These are phyloP conservation scores for Tetradesmus obliquus DNA, from an alignment of 139 green algal species.

Conservation along the genomic window DNA sequence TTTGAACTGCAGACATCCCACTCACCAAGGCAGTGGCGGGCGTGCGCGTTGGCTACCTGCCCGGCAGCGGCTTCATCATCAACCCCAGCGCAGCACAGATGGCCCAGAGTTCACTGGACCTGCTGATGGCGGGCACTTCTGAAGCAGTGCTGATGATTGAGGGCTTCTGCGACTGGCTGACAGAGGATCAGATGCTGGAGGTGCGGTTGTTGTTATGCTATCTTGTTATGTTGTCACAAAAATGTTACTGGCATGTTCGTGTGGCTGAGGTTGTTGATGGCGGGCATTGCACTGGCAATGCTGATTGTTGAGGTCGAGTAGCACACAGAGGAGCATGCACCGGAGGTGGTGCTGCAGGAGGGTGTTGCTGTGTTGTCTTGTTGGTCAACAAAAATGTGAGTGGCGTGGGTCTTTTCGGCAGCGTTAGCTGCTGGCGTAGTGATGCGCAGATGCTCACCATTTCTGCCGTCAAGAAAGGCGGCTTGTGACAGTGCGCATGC, in stretches of 20 bases:
- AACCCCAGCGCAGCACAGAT: constrained; percentile 76
- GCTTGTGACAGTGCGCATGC: too few relatives aligned
- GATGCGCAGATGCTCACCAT: too few relatives aligned
- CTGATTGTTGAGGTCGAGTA: constrained; percentile 99
- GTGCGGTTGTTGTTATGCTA: constrained; percentile 50
- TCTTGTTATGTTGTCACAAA: neutral
- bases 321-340: constrained; percentile 90
- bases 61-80: constrained; percentile 75
- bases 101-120: constrained; percentile 74
- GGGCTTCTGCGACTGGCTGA: constrained; percentile 95
- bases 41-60: constrained; percentile 86
- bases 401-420: neutral
- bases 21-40: constrained; percentile 84
- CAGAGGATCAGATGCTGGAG: constrained; percentile 91
- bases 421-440: neutral
- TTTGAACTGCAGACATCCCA: constrained; percentile 79
- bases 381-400: neutral
- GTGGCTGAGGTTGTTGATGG: constrained; percentile 80
- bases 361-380: neutral
- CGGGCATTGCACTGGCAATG: constrained; percentile 89
- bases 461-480: too few relatives aligned
- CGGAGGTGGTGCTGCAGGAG: constrained; percentile 70
- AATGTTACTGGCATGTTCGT: neutral
- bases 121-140: constrained; percentile 94
- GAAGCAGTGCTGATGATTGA: constrained; percentile 98